Base-by-base conservation (phyloP, 164 flowering plant species). In the Aristolochia fimbriata region DNA sequence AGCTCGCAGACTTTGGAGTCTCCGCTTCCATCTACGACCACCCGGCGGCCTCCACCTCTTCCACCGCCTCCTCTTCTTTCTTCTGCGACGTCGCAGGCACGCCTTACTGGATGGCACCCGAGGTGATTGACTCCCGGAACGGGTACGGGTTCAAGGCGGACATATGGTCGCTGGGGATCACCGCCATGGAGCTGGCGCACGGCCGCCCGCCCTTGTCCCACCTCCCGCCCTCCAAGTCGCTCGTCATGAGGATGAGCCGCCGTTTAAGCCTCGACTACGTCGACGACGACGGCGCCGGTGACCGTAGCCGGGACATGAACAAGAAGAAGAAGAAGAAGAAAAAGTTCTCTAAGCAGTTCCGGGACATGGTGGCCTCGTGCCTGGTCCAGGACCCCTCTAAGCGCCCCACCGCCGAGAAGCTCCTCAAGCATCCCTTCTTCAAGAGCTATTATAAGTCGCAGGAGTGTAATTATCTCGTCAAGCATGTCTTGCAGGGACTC, bases 101-200 rank as follows among this genome's bases (percentile, higher is more conserved):
- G 5, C 91, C 88, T 6, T 85, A 84, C 47, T 84, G 94, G 94
- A 86, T 86, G 92, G 95, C 96, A 1, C 97, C 96, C 0, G 96
- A 91, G 73, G 97, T 88, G 23, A 82, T 87, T 9, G 87, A 84
- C 63, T 84, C 96, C 0, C 89, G 78, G 27, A 68, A 62, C 2
- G 97, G 91, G 14, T 91, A 88, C 47, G 75, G 88, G 21, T 77
- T 72, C 69, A 87, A 87, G 74, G 95, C 98, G 14, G 96, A 91
- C 65, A 84, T 91, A 0, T 91, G 98, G 97, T 88, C 97, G 0
- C 82, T 91, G 41, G 96, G 96, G 3, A 85, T 88, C 37, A 88
- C 97, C 0, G 96, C 97, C 0, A 50, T 91, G 9, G 97, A 91
- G 61, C 73, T 91, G 12, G 96, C 94, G 16, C 90, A 86, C 60